phyloP scores from a whole-genome alignment of 2,329 filamentous ascomycete species.

The Madurella mycetomatis region DNA sequence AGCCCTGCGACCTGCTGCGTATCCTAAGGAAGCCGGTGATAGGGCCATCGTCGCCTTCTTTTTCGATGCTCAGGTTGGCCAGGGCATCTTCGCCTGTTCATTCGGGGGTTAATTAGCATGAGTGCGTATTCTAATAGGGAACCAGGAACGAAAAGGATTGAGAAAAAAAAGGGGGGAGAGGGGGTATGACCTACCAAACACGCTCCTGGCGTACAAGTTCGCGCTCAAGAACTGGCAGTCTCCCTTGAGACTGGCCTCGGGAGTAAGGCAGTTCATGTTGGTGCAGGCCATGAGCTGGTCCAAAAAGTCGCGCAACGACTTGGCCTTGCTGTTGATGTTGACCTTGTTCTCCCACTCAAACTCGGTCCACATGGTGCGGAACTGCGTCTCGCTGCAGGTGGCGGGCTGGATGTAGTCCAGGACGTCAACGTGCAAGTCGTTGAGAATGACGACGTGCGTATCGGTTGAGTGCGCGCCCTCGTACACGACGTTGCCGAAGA shows the following conservation, averaged over 20 bases:
- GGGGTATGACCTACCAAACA: slow-evolving; percentile 67
- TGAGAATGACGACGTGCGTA: slow-evolving; percentile 94
- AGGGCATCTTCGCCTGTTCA: slow-evolving; percentile 87
- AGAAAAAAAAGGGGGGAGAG: slow-evolving; percentile 5
- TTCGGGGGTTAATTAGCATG: not conserved
- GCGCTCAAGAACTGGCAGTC: slow-evolving; percentile 98
- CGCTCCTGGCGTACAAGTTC: slow-evolving; percentile 91
- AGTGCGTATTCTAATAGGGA: slow-evolving; percentile 5
- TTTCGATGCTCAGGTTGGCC: slow-evolving; percentile 95
- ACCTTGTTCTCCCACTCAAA: slow-evolving; percentile 99
- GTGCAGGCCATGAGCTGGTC: slow-evolving; percentile 94
- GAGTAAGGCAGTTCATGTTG: slow-evolving; percentile 97
- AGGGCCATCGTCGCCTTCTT: slow-evolving; percentile 90
- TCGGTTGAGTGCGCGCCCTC: slow-evolving; percentile 89
- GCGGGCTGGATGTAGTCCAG: slow-evolving; percentile 99
- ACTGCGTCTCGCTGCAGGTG: slow-evolving; percentile 94
- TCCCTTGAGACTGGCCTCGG: slow-evolving; percentile 91
- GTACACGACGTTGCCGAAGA: slow-evolving; percentile 98
- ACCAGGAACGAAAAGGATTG: not conserved
- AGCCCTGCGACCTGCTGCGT: slow-evolving; percentile 90
- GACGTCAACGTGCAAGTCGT: slow-evolving; percentile 96
- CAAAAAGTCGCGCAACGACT: slow-evolving; percentile 85
- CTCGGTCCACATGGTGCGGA: slow-evolving; percentile 99
- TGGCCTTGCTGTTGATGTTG: slow-evolving; percentile 98
- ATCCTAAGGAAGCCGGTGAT: slow-evolving; percentile 98